These are phyloP conservation scores for Geotrichum cucujoidarum DNA, from an alignment of 1,139 yeast genomes.

Conservation along the genomic window DNA sequence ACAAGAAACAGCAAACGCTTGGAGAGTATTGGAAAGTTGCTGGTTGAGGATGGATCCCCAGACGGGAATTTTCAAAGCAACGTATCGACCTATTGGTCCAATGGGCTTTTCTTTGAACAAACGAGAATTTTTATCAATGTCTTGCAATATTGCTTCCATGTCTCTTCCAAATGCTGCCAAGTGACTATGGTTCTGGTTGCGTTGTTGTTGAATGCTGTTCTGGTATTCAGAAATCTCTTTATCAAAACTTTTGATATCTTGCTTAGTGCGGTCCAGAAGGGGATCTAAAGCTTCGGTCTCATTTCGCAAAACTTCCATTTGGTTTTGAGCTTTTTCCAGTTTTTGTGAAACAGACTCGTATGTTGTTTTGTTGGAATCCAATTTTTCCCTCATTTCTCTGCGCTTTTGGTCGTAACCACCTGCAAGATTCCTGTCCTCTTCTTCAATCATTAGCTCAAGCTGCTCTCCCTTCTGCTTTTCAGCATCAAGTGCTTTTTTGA, in stretches of 20 bases:
- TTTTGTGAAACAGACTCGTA: background rate
- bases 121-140: constrained; percentile 36
- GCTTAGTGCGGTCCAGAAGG: constrained; percentile 14
- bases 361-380: background rate
- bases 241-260: background rate
- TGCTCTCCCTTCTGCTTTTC: background rate
- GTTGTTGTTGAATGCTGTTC: constrained; percentile 26
- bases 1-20: constrained; percentile 63
- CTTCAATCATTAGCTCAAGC: constrained; percentile 1
- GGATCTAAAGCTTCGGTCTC: constrained; percentile 23
- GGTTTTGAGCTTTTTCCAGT: constrained; percentile 18
- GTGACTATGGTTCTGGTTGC: constrained; percentile 22
- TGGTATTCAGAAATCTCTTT: constrained; percentile 19
- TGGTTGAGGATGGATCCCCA: constrained; percentile 66
- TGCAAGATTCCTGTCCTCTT: constrained; percentile 3
- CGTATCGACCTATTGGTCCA: constrained; percentile 77
- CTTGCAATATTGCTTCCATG: constrained; percentile 42
- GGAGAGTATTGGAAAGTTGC: constrained; percentile 45
- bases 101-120: constrained; percentile 50
- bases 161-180: constrained; percentile 46
- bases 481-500: constrained; percentile 1
- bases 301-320: constrained; percentile 16
- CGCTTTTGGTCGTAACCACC: constrained; percentile 15
- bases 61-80: constrained; percentile 53
- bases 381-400: background rate